Conservation (phyloP, 768 basidiomycete genomes). For the Clitopilus passeckerianus region DNA sequence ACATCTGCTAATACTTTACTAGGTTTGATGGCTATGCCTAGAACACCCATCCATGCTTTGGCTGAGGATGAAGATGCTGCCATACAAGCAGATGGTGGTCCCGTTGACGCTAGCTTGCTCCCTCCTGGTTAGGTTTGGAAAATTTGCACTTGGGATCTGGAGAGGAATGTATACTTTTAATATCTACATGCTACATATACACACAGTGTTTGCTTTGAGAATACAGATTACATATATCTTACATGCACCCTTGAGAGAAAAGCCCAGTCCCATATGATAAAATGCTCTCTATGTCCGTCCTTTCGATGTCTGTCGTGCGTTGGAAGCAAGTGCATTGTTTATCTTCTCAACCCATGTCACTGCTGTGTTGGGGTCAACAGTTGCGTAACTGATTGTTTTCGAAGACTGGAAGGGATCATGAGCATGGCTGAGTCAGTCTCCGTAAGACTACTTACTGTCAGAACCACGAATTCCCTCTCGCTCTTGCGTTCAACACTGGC, state of each 20-base stretch:
- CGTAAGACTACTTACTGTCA: constrained; percentile 40
- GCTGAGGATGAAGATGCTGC: constrained; percentile 26
- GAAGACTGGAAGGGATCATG: constrained; percentile 28
- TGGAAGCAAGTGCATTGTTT: constrained; percentile 20
- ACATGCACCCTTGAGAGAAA: not conserved
- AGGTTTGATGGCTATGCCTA: constrained; percentile 97
- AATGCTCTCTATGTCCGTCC: constrained; percentile 13
- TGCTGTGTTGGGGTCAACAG: constrained; percentile 26
- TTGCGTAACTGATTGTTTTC: constrained; percentile 40
- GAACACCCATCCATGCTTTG: constrained; percentile 71
- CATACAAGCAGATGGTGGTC: constrained; percentile 38
- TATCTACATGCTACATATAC: not conserved
- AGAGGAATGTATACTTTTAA: not conserved
- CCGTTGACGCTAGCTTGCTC: constrained; percentile 87
- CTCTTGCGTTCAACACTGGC: constrained; percentile 46
- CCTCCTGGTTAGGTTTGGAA: constrained; percentile 73
- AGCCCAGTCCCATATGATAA: not conserved
- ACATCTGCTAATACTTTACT: constrained; percentile 1
- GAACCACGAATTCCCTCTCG: constrained; percentile 54
- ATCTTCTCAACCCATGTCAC: constrained; percentile 36
- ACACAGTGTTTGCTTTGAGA: not conserved
- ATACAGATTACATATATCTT: not conserved
- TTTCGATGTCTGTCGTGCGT: constrained; percentile 9
- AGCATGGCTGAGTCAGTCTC: not conserved
- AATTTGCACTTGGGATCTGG: not conserved